Percentiles rank a stretch among this genome's conserved stretches.
Conservation (phyloP, 306 rosid species). For the Castanea mollissima region DNA sequence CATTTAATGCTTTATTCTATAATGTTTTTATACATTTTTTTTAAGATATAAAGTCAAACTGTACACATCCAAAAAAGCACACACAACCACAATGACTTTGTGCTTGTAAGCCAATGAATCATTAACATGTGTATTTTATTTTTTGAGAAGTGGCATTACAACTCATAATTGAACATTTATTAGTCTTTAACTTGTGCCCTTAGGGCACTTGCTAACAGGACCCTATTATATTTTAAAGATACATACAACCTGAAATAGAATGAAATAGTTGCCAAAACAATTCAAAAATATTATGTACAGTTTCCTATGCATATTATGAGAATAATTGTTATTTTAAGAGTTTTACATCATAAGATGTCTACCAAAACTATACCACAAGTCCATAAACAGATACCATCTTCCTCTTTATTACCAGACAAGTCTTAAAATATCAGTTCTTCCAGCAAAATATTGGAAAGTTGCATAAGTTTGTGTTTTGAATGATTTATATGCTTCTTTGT, state of each 20-base stretch:
- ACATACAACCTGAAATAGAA: neutral
- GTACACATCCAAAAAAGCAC: too few species aligned
- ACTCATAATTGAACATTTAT: too few species aligned
- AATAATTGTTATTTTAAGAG: neutral
- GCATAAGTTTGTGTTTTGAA: neutral
- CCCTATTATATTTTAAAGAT: neutral
- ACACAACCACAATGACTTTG: too few species aligned
- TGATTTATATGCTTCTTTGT: neutral
- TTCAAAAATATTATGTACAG: neutral
- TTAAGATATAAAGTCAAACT: too few species aligned
- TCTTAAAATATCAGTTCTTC: neutral
- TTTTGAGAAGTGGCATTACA: too few species aligned
- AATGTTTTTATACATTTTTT: too few species aligned
- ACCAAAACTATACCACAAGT: neutral
- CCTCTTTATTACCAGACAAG: neutral
- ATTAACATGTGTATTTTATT: too few species aligned
- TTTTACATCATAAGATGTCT: neutral
- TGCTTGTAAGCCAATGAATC: too few species aligned
- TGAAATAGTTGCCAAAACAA: neutral
- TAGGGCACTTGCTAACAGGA: too few species aligned
- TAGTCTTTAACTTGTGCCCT: too few species aligned
- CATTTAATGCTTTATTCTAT: too few species aligned
- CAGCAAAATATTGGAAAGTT: neutral
- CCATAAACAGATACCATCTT: neutral
- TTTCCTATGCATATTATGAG: neutral